A percentile compares a stretch with the other conserved stretches of the same genome.
Conservation (phyloP, 2,329 filamentous ascomycete species). For the Colletotrichum horii region DNA sequence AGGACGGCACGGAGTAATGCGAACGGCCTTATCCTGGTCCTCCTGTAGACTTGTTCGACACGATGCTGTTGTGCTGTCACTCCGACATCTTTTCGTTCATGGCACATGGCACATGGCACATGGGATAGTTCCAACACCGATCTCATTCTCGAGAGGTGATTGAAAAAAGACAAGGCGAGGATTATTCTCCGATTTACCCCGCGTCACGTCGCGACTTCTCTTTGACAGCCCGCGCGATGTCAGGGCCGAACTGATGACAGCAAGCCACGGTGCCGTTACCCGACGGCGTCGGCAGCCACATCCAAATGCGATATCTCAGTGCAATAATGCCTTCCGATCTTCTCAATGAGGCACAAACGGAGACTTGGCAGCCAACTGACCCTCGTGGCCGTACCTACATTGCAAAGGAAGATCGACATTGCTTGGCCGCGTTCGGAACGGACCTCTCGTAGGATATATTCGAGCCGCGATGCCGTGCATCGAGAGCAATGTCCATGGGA, state of each 20-base stretch:
- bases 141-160: background rate
- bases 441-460: background rate
- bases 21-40: background rate
- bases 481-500: background rate
- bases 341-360: background rate
- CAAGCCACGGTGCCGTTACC: background rate
- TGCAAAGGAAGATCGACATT: background rate
- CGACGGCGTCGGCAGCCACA: background rate
- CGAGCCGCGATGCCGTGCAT: background rate
- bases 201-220: background rate
- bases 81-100: background rate
- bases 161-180: background rate
- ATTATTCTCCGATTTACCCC: background rate
- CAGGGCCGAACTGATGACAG: background rate
- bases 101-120: background rate
- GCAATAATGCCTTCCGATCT: background rate
- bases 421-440: slow-evolving; percentile 11
- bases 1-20: background rate
- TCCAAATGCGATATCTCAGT: background rate
- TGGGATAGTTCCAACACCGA: background rate
- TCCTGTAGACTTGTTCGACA: background rate
- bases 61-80: background rate
- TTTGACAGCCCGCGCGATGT: background rate
- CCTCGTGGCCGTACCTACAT: background rate
- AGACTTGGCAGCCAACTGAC: background rate